phyloP scores from a whole-genome alignment of 495 filamentous ascomycete species.

The Aspergillus kassunensis region DNA sequence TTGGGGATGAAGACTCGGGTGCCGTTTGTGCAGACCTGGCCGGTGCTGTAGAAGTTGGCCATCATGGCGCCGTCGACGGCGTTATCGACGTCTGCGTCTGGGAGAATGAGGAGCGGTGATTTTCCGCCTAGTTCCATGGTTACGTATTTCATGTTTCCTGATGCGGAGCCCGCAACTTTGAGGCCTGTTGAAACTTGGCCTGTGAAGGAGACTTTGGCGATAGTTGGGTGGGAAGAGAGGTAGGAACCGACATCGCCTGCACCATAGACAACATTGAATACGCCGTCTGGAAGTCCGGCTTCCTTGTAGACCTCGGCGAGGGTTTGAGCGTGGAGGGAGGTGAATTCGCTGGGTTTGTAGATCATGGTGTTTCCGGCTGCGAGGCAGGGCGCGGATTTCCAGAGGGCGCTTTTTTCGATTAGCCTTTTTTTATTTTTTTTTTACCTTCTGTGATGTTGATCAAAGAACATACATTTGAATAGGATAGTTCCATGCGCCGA shows the following conservation, averaged over 20 bases:
- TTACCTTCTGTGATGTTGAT: too few species aligned
- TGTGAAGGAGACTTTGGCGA: constrained; percentile 80
- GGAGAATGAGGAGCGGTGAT: constrained; percentile 66
- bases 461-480: constrained; percentile 69
- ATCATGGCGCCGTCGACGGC: constrained; percentile 82
- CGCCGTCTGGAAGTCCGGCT: constrained; percentile 71
- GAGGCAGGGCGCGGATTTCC: constrained; percentile 80
- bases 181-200: constrained; percentile 75
- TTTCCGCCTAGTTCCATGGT: constrained; percentile 86
- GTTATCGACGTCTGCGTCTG: constrained; percentile 66
- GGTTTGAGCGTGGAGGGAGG: constrained; percentile 65
- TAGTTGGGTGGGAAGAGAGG: constrained; percentile 60
- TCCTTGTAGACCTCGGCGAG: constrained; percentile 67
- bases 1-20: constrained; percentile 72
- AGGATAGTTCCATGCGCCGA: constrained; percentile 84
- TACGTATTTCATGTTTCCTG: constrained; percentile 77
- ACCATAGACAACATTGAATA: constrained; percentile 79
- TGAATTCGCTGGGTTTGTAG: constrained; percentile 81
- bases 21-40: constrained; percentile 83
- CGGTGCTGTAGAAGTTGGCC: constrained; percentile 80
- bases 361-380: constrained; percentile 85
- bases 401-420: constrained; percentile 53
- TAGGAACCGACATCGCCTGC: constrained; percentile 66
- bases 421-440: not conserved
- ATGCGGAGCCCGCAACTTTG: constrained; percentile 67